Evolutionary conservation across 345 rosid species (phyloP).

Genomic region (Limnanthes douglasii): DNA sequence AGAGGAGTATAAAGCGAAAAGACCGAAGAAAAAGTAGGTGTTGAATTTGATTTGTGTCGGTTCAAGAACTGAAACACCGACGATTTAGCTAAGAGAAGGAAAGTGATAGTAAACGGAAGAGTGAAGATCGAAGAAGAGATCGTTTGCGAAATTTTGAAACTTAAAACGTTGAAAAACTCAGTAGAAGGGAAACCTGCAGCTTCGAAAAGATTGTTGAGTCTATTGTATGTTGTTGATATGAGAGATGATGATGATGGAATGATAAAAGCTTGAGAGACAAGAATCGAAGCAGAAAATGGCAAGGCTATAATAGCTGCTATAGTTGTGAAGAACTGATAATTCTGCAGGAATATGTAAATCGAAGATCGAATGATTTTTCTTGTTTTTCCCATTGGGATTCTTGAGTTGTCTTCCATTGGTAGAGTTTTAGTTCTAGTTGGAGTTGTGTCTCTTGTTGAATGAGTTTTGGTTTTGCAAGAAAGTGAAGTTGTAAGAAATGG

Average conservation of each 20-base stretch:
- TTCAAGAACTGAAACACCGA: conserved; percentile 21
- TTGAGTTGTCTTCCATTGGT: conserved; percentile 7
- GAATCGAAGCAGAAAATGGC: conserved; percentile 45
- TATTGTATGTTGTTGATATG: conserved; percentile 16
- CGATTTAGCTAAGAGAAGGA: conserved; percentile 58
- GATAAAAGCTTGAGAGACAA: conserved; percentile 33
- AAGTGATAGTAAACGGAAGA: conserved; percentile 64
- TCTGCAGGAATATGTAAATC: conserved; percentile 38
- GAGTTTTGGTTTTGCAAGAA: neutral
- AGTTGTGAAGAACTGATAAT: conserved; percentile 43
- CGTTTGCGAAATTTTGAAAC: conserved; percentile 65
- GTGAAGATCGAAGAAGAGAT: conserved; percentile 37
- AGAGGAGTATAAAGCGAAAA: conserved; percentile 28
- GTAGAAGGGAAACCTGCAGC: conserved; percentile 73
- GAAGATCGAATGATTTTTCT: conserved; percentile 52
- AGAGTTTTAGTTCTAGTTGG: no score
- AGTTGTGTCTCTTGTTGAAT: conserved; percentile 12
- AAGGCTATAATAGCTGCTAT: conserved; percentile 34
- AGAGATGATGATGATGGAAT: conserved; percentile 16
- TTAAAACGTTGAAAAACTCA: conserved; percentile 31
- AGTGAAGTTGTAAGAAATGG: neutral
- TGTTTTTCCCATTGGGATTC: conserved; percentile 31
- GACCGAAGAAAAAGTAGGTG: conserved; percentile 20
- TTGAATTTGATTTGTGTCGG: conserved; percentile 7
- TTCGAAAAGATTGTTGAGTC: conserved; percentile 24